Percentiles rank a stretch among this genome's conserved stretches.
phyloP scores from a whole-genome alignment of 1,139 yeast genomes.

The Magnusiomyces fungicola region DNA sequence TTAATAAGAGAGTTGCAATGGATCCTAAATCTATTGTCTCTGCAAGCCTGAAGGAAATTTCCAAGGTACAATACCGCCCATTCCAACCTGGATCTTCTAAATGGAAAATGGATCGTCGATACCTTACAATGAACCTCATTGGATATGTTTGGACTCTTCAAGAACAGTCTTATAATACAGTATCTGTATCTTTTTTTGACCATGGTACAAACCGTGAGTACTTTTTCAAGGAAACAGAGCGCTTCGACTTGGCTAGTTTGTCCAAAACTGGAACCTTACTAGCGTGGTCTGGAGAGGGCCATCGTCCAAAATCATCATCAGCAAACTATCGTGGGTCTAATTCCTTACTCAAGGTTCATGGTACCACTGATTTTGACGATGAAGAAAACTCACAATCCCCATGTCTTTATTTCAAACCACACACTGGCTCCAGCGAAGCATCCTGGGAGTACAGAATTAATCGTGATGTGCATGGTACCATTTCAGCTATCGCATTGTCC shows the following conservation, averaged over 20 bases:
- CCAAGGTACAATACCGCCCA: slow-evolving; percentile 27
- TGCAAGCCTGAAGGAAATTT: slow-evolving; percentile 4
- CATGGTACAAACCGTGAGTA: slow-evolving; percentile 71
- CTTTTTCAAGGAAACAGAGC: slow-evolving; percentile 70
- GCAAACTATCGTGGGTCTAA: neutral
- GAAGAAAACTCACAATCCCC: slow-evolving; percentile 7
- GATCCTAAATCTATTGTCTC: neutral
- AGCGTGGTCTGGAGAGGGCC: slow-evolving; percentile 32
- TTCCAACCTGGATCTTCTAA: slow-evolving; percentile 84
- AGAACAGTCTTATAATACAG: slow-evolving; percentile 53
- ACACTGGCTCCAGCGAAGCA: slow-evolving; percentile 29
- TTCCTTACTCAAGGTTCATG: neutral
- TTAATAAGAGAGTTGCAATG: neutral
- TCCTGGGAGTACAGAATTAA: slow-evolving; percentile 37
- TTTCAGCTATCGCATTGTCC: slow-evolving; percentile 48
- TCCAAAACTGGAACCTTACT: slow-evolving; percentile 59
- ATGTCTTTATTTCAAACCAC: slow-evolving; percentile 29
- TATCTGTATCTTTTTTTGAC: slow-evolving; percentile 85
- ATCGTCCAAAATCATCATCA: slow-evolving; percentile 2
- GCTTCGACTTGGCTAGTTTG: slow-evolving; percentile 70
- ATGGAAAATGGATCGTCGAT: slow-evolving; percentile 63
- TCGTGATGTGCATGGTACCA: slow-evolving; percentile 26
- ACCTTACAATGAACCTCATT: slow-evolving; percentile 68
- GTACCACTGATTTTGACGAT: slow-evolving; percentile 1
- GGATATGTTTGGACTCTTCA: slow-evolving; percentile 82